Conservation (phyloP, 108 stramenopile species). For the Discostella stelligeroides region DNA sequence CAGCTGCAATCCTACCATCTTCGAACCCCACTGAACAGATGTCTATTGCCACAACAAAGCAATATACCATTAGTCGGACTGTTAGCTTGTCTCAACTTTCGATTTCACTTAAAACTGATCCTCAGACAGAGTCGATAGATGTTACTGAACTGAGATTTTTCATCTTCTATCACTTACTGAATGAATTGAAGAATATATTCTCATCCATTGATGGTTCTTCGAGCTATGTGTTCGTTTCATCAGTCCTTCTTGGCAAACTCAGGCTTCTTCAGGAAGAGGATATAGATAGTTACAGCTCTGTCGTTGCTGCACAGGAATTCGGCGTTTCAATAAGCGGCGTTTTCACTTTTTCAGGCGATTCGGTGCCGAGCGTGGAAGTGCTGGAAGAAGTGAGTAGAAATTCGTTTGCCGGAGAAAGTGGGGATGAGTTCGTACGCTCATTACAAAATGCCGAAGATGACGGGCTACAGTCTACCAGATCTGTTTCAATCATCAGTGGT, state of each 20-base stretch:
- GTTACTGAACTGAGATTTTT: background rate
- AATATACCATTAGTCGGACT: background rate
- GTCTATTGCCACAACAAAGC: background rate
- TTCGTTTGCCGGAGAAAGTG: background rate
- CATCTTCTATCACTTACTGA: background rate
- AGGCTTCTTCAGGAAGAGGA: background rate
- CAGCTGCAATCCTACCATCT: background rate
- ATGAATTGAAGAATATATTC: background rate
- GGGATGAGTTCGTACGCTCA: background rate
- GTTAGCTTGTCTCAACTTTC: background rate
- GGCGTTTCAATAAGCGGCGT: background rate
- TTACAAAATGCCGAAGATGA: background rate
- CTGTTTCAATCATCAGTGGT: background rate
- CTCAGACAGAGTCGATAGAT: background rate
- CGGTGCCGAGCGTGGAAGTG: background rate
- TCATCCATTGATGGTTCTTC: too few species aligned
- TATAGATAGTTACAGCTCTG: background rate
- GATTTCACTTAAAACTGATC: background rate
- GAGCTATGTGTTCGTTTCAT: background rate
- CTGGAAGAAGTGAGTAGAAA: background rate
- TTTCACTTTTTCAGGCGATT: background rate
- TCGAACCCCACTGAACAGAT: background rate
- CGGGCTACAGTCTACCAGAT: background rate
- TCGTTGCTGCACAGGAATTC: background rate
- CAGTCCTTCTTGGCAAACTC: background rate